Conservation (phyloP, 139 green algal species). For the Dunaliella primolecta region DNA sequence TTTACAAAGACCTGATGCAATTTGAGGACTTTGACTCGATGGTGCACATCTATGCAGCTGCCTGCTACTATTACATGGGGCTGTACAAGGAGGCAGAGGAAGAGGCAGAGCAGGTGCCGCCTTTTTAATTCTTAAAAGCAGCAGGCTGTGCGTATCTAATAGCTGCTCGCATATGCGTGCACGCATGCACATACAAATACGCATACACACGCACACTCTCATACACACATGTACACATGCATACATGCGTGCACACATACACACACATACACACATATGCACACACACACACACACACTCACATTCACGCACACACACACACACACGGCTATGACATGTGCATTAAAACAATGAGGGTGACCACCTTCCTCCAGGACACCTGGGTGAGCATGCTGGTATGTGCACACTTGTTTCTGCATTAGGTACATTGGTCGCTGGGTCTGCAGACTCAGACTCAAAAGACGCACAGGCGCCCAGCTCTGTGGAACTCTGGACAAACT, state of each 20-base stretch:
- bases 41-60: constrained; percentile 61
- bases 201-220: background rate
- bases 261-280: background rate
- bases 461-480: too few species aligned
- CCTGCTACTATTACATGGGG: constrained; percentile 77
- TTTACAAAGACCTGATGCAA: constrained; percentile 67
- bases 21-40: constrained; percentile 61
- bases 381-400: too few species aligned
- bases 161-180: background rate
- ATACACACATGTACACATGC: background rate
- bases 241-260: background rate
- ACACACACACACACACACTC: background rate
- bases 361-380: too few species aligned
- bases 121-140: background rate
- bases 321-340: background rate
- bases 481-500: too few species aligned
- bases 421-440: too few species aligned
- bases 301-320: background rate
- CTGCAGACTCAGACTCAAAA: too few species aligned
- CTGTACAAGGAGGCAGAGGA: constrained; percentile 63
- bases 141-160: background rate
- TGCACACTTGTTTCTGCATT: too few species aligned
- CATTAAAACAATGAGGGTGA: too few species aligned
- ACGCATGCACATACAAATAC: background rate
- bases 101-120: constrained; percentile 38